Percentiles rank a stretch among this genome's conserved stretches.
phyloP scores from a whole-genome alignment of 129 eudicot species.

The Rutidosis leptorrhynchoides region DNA sequence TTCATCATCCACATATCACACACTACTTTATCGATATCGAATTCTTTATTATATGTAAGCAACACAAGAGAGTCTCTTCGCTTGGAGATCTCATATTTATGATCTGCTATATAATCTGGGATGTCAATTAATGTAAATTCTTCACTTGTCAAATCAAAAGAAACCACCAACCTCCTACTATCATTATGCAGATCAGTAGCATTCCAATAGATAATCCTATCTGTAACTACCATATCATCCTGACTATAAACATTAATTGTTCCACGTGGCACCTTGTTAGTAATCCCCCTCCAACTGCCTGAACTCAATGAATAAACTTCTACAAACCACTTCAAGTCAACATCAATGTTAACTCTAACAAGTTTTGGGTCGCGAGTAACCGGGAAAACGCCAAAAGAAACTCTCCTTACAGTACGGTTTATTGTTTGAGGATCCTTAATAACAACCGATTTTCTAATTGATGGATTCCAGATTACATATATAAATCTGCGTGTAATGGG shows the following conservation, averaged over 20 bases:
- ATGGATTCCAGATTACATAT: background rate
- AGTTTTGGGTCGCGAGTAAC: background rate
- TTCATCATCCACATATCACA: background rate
- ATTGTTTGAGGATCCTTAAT: background rate
- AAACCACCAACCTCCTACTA: background rate
- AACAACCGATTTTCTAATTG: background rate
- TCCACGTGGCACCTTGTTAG: background rate
- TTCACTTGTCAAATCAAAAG: slow-evolving; percentile 1
- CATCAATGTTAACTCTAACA: background rate
- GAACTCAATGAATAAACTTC: background rate
- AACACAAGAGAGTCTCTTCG: background rate
- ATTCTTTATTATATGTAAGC: background rate
- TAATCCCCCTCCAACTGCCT: background rate
- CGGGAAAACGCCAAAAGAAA: background rate
- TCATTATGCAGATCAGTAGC: background rate
- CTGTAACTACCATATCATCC: background rate
- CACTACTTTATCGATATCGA: background rate
- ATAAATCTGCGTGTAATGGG: background rate
- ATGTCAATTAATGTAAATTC: background rate
- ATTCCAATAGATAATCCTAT: background rate
- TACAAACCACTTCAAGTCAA: background rate
- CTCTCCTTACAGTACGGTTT: background rate
- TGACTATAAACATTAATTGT: background rate
- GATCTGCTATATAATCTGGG: background rate
- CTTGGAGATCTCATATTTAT: background rate